These are phyloP conservation scores for Camellia sinensis DNA, from an alignment of 148 eudicot species.

Conservation along the genomic window DNA sequence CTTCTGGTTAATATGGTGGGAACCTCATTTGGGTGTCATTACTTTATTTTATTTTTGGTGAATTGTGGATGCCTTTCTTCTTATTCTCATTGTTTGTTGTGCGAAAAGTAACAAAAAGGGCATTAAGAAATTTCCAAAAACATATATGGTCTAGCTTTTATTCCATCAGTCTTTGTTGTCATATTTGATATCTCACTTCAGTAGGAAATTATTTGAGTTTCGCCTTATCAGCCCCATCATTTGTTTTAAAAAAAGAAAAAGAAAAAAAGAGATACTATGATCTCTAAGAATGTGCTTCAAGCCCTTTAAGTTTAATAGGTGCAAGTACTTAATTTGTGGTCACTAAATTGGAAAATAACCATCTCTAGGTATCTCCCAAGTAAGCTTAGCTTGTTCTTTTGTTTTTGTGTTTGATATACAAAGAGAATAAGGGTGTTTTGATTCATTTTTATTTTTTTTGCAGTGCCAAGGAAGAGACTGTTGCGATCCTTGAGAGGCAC, in stretches of 20 bases:
- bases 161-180: background rate
- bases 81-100: too few relatives aligned
- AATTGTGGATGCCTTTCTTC: too few relatives aligned
- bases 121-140: background rate
- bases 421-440: background rate
- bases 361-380: too few relatives aligned
- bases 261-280: background rate
- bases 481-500: conserved; percentile 60
- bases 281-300: background rate
- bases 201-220: background rate
- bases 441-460: conserved; percentile 9
- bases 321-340: background rate
- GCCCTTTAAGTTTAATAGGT: too few relatives aligned
- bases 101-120: too few relatives aligned
- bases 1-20: too few relatives aligned
- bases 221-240: background rate
- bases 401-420: background rate
- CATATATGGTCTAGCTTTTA: background rate
- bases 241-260: background rate
- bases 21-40: too few relatives aligned
- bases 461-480: conserved; percentile 80
- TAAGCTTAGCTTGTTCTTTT: background rate
- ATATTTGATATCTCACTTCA: background rate
- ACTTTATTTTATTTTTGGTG: too few relatives aligned
- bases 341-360: background rate